Evolutionary conservation across 352 stramenopile species (phyloP).

Genomic region (Globisporangium iwayamae): DNA sequence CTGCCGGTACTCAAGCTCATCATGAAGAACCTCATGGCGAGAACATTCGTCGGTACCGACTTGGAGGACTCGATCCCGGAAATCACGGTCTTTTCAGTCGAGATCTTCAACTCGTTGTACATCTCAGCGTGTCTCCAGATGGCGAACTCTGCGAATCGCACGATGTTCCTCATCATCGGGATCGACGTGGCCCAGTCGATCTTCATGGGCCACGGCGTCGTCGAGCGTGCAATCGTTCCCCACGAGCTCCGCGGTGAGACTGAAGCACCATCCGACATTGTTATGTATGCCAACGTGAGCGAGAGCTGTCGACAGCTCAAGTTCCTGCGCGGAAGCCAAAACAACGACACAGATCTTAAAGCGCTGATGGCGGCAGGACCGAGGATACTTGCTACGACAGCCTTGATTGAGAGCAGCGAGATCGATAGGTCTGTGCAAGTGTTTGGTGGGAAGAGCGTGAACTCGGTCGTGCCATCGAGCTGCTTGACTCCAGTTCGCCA

Average conservation of each 20-base stretch:
- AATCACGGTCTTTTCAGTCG: conserved; percentile 35
- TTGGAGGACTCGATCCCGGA: conserved; percentile 33
- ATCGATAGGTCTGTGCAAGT: not conserved
- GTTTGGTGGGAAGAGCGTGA: not conserved
- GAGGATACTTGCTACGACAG: not conserved
- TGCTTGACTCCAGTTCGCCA: not conserved
- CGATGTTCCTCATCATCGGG: not conserved
- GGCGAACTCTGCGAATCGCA: not conserved
- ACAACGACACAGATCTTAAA: not conserved
- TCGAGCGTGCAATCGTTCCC: conserved; percentile 8
- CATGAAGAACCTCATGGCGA: conserved; percentile 25
- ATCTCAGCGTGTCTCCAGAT: conserved; percentile 32
- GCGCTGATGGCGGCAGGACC: too few species aligned
- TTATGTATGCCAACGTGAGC: not conserved
- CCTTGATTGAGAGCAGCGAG: not conserved
- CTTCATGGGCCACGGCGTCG: not conserved
- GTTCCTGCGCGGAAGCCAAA: not conserved
- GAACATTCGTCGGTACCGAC: conserved; percentile 16
- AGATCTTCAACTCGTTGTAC: conserved; percentile 47
- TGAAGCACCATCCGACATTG: not conserved
- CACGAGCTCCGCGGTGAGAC: not conserved
- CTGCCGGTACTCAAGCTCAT: conserved; percentile 19
- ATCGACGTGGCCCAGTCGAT: conserved; percentile 4
- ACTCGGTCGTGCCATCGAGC: not conserved
- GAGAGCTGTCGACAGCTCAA: conserved; percentile 1